These are phyloP conservation scores for Priceomyces carsonii DNA, from an alignment of 805 yeast species.

Conservation along the genomic window DNA sequence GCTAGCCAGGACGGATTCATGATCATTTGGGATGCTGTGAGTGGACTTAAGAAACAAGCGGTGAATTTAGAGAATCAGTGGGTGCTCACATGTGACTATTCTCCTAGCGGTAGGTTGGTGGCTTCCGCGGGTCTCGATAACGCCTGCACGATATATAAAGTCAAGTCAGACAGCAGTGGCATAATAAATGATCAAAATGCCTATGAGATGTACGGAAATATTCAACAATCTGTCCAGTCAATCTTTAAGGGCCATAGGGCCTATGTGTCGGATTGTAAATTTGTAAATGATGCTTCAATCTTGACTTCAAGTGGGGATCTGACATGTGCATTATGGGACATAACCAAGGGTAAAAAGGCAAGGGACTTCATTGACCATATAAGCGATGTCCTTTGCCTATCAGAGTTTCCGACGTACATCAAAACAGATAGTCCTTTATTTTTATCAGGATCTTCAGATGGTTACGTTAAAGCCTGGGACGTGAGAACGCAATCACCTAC, in stretches of 20 bases:
- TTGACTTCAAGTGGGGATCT: constrained; percentile 82
- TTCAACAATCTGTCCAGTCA: constrained; percentile 40
- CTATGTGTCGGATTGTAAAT: constrained; percentile 74
- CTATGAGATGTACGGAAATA: constrained; percentile 13
- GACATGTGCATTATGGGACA: constrained; percentile 81
- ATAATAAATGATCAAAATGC: constrained; percentile 7
- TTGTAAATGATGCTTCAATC: constrained; percentile 54
- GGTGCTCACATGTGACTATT: constrained; percentile 73
- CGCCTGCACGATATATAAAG: constrained; percentile 66
- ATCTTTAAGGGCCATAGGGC: constrained; percentile 80
- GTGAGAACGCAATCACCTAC: constrained; percentile 48
- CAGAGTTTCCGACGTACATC: constrained; percentile 17
- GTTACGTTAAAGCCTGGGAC: constrained; percentile 70
- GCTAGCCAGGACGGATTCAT: constrained; percentile 88
- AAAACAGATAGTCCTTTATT: constrained; percentile 29
- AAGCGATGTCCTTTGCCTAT: constrained; percentile 65
- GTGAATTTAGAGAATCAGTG: constrained; percentile 74
- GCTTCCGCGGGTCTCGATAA: constrained; percentile 88
- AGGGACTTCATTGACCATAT: constrained; percentile 64
- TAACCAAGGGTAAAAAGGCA: constrained; percentile 54
- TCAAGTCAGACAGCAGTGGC: constrained; percentile 11
- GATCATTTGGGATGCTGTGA: constrained; percentile 77
- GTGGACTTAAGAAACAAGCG: constrained; percentile 70
- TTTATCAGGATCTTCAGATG: constrained; percentile 69
- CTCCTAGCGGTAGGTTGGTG: constrained; percentile 63